These are phyloP conservation scores for Ophiostoma sp. DNA, from an alignment of 2,329 filamentous ascomycete species.

Conservation along the genomic window DNA sequence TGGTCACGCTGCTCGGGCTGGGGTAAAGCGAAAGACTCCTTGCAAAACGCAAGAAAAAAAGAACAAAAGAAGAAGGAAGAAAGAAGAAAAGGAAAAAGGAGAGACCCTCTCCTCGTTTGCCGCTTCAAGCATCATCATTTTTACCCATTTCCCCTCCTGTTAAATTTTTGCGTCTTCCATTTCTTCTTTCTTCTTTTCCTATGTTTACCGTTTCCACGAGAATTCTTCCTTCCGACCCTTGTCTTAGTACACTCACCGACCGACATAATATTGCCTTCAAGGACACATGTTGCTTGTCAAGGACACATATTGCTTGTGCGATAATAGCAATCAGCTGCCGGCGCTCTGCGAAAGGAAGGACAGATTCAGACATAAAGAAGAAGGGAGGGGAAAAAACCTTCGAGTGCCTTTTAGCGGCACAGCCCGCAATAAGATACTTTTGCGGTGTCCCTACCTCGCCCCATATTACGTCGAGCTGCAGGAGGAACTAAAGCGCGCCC, in stretches of 20 bases:
- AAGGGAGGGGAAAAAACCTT: background rate
- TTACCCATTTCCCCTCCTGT: background rate
- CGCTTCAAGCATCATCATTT: background rate
- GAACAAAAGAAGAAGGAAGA: too few species aligned
- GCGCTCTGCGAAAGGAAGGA: background rate
- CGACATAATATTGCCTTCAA: background rate
- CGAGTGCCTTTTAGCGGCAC: conserved; percentile 5
- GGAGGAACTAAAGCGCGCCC: conserved; percentile 6
- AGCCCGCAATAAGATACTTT: background rate
- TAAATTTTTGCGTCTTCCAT: background rate
- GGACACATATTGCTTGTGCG: background rate
- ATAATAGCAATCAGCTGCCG: conserved; percentile 9
- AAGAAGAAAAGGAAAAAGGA: background rate
- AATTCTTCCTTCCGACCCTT: background rate
- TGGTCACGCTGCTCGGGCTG: background rate
- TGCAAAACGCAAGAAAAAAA: background rate
- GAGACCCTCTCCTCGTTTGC: background rate
- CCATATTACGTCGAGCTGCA: conserved; percentile 20
- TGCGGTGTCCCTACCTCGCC: background rate
- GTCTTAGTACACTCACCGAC: background rate
- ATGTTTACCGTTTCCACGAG: background rate
- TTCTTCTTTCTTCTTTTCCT: conserved; percentile 1
- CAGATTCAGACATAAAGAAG: too few species aligned
- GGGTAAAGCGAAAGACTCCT: background rate
- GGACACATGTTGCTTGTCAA: background rate